Evolutionary conservation across 2,329 filamentous ascomycete species (phyloP), one percentile per base, ranked within the genome.

Genomic region (Claviceps pusilla): DNA sequence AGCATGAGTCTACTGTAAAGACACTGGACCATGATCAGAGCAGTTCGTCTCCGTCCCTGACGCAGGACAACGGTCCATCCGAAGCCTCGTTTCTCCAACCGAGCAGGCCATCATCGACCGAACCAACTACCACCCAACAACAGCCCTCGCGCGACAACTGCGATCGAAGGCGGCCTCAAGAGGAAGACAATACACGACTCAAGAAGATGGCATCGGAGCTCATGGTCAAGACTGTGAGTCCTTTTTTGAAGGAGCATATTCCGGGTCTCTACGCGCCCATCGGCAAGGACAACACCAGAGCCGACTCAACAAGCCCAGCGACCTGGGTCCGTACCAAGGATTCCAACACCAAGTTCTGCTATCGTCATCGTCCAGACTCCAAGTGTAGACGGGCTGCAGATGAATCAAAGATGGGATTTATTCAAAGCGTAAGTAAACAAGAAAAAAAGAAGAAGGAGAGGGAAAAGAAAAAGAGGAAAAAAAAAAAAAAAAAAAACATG

Each of bases 371-470:
- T 53, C 93, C 93, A 2, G 93, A 97, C 68, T 82, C 91, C 53
- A 95, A 96, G 71, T 98, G 93, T 71, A 79, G 90, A 57, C 82
- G 89, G 57, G 89, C 94, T 58, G 90, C 89, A 56, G 90, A 97
- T 71, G 93, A 97, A 71, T 85, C 86, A 49, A 93, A 93, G 59
- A 98, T 98, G 93, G 88, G 91, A 61, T 84, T 90, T 66, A 80
- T 98, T 58, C 93, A 98, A 67, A 84, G 83, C 64, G 87, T 90
- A 77, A 59, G 82, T 73, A 31, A 1, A 35, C 5, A 14, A 16
- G 11, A 16, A 28, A 24, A 12, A 24, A 45, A n/a, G 7, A n/a
- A 19, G 6, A 42, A 9, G 7, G 7, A 24, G 16, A 43, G 24
- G 16, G 7, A n/a, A 19, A n/a, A 42, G 3, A 10, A 10, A 24